Evolutionary conservation across 176 grass and related monocot genomes (phyloP).

Genomic region (Tillandsia leiboldiana): DNA sequence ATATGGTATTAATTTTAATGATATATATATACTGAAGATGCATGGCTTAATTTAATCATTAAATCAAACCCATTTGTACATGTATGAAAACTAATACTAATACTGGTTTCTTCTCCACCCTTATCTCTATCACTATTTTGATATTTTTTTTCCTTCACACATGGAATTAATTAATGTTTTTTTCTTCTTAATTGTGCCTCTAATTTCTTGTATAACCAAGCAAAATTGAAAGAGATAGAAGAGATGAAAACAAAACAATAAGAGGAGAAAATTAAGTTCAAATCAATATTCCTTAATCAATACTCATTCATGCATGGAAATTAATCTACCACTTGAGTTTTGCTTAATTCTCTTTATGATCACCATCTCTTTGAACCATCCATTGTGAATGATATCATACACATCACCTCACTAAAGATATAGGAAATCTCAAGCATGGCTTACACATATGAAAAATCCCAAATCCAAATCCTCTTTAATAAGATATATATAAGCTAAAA

Average conservation of each 20-base stretch:
- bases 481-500: background rate
- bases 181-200: background rate
- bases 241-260: no score
- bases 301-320: background rate
- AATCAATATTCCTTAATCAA: no score
- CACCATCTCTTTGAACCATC: background rate
- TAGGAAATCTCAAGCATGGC: background rate
- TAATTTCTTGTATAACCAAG: background rate
- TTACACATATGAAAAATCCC: background rate
- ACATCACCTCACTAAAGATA: background rate
- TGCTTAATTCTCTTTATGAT: background rate
- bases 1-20: background rate
- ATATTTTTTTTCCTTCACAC: background rate
- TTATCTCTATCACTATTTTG: background rate
- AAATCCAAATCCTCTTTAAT: background rate
- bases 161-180: background rate
- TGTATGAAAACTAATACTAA: background rate
- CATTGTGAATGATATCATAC: background rate
- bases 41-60: background rate
- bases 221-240: no score
- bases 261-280: no score
- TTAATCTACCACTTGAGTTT: background rate
- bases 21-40: background rate
- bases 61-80: background rate
- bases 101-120: background rate